Evolutionary conservation across 176 grass and related monocot genomes (phyloP).

Genomic region (Rhipidocladum racemiflorum): DNA sequence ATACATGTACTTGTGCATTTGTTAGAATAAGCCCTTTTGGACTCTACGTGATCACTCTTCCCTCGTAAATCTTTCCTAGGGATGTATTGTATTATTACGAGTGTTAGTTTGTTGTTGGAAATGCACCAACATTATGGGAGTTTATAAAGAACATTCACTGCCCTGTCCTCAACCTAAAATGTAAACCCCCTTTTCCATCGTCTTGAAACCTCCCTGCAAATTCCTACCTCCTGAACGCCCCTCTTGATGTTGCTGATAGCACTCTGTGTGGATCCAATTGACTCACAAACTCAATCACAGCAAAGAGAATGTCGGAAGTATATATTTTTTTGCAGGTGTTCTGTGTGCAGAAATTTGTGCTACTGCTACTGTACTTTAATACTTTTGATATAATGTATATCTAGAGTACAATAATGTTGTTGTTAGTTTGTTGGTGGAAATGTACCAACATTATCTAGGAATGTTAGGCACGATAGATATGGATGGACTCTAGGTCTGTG

Average conservation of each 20-base stretch:
- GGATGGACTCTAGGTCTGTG: background rate
- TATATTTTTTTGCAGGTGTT: background rate
- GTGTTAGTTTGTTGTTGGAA: background rate
- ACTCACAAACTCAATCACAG: background rate
- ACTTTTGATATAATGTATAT: background rate
- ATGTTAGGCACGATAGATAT: background rate
- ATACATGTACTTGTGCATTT: background rate
- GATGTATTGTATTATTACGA: background rate
- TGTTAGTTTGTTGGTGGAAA: background rate
- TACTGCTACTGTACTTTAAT: background rate
- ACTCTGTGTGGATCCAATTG: background rate
- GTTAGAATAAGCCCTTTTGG: background rate
- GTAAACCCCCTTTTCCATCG: background rate
- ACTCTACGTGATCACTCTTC: background rate
- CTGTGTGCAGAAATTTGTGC: background rate
- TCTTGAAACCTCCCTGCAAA: background rate
- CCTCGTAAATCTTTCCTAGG: background rate
- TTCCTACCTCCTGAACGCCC: background rate
- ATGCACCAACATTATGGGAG: background rate
- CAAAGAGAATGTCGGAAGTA: background rate
- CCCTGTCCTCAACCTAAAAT: background rate
- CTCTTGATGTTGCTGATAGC: background rate
- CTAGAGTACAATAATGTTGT: background rate
- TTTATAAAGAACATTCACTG: background rate
- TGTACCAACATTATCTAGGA: background rate